Conservation (phyloP, 2,329 filamentous ascomycete genomes). For the Apiospora arundinis region DNA sequence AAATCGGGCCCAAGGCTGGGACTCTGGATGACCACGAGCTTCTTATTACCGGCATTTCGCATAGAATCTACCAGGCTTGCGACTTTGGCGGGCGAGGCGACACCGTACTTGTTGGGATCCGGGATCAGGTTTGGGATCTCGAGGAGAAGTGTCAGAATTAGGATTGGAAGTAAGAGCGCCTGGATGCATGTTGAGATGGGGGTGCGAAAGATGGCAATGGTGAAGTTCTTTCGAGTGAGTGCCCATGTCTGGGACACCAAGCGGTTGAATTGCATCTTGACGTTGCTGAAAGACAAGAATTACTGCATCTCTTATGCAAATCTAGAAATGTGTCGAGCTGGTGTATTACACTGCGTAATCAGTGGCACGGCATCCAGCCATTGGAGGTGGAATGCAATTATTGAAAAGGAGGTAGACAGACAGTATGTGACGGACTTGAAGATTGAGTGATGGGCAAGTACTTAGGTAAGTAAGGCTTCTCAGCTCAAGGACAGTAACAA, state of each 20-base stretch:
- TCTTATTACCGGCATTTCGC: slow-evolving; percentile 25
- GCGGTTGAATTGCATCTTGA: slow-evolving; percentile 26
- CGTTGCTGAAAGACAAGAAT: no score
- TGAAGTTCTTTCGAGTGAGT: slow-evolving; percentile 36
- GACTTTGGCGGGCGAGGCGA: slow-evolving; percentile 29
- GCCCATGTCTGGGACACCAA: slow-evolving; percentile 35
- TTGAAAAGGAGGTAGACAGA: no score
- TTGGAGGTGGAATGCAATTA: no score
- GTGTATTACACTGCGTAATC: no score
- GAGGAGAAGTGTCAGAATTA: slow-evolving; percentile 34
- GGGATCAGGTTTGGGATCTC: slow-evolving; percentile 35
- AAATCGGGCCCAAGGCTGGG: slow-evolving; percentile 34
- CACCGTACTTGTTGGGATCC: slow-evolving; percentile 31
- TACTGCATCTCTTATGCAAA: no score
- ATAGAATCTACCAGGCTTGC: slow-evolving; percentile 33
- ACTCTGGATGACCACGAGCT: slow-evolving; percentile 33
- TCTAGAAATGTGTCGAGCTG: no score
- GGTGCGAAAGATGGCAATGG: slow-evolving; percentile 32
- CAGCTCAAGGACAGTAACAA: no score
- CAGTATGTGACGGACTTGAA: no score
- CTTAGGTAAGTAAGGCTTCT: no score
- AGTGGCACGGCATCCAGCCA: no score
- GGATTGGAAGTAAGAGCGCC: slow-evolving; percentile 34
- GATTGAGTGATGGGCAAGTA: no score
- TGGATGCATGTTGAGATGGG: slow-evolving; percentile 36